Evolutionary conservation across 768 basidiomycete species (phyloP).

Genomic region (Candolleomyces eurysporus): DNA sequence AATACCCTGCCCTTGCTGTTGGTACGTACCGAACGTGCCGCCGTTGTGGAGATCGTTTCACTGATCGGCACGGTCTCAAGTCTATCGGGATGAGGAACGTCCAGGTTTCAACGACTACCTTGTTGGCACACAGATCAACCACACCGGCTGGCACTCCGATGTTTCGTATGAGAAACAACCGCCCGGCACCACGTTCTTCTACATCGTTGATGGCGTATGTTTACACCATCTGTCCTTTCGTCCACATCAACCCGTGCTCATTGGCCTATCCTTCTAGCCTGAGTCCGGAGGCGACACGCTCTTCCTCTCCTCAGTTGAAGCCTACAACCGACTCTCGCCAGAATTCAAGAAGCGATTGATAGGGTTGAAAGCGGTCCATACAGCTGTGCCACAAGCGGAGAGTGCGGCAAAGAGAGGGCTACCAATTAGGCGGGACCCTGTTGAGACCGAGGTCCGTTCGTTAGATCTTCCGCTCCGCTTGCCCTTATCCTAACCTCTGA

Average conservation of each 20-base stretch:
- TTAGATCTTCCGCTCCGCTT: too few relatives aligned
- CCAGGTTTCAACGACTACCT: conserved; percentile 42
- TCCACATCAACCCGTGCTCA: background rate
- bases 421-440: conserved; percentile 26
- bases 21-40: background rate
- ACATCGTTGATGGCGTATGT: conserved; percentile 45
- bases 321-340: conserved; percentile 17
- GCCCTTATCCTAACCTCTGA: too few relatives aligned
- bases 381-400: conserved; percentile 23
- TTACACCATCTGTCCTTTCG: background rate
- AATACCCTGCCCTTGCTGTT: conserved; percentile 42
- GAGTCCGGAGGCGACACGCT: conserved; percentile 17
- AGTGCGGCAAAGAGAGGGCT: conserved; percentile 19
- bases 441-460: conserved; percentile 13
- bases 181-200: conserved; percentile 55
- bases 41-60: background rate
- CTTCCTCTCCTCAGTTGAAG: conserved; percentile 13
- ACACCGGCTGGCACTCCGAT: conserved; percentile 51
- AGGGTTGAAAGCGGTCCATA: conserved; percentile 21
- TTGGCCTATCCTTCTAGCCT: background rate
- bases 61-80: conserved; percentile 27
- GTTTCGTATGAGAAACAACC: conserved; percentile 56
- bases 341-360: conserved; percentile 10
- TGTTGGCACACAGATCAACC: conserved; percentile 22
- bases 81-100: conserved; percentile 46